These are phyloP conservation scores for Penicillium lagena DNA, from an alignment of 495 filamentous ascomycete species.

Conservation along the genomic window DNA sequence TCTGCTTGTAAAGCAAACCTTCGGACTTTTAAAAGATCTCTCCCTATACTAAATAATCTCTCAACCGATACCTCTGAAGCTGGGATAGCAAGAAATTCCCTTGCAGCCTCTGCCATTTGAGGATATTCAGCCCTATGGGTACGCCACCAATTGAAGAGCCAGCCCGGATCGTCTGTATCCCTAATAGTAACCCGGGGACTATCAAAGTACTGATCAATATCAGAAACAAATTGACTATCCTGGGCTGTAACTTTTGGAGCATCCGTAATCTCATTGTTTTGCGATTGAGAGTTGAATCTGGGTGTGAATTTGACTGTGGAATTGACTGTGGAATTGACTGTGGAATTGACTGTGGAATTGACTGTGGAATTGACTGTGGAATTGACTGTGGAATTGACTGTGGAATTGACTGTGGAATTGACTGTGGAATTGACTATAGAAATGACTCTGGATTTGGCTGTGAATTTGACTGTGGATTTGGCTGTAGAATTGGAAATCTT, in stretches of 20 bases:
- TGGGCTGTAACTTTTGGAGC: background rate
- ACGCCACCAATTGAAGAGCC: slow-evolving; percentile 8
- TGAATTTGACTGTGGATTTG: too few relatives aligned
- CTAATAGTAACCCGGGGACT: background rate
- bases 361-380: too few relatives aligned
- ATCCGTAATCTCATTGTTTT: background rate
- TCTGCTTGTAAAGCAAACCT: slow-evolving; percentile 7
- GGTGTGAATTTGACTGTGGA: background rate
- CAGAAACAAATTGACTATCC: background rate
- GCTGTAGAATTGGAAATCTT: background rate
- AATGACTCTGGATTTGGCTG: too few relatives aligned
- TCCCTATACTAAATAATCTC: too few relatives aligned
- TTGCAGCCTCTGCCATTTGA: slow-evolving; percentile 6
- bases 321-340: background rate
- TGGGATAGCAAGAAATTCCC: slow-evolving; percentile 5
- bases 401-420: too few relatives aligned
- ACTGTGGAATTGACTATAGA: too few relatives aligned
- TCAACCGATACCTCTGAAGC: slow-evolving; percentile 1
- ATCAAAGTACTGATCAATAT: slow-evolving; percentile 6
- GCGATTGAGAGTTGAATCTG: too few relatives aligned
- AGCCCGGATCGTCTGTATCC: background rate
- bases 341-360: too few relatives aligned
- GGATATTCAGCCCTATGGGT: slow-evolving; percentile 1
- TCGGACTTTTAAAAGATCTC: slow-evolving; percentile 4
- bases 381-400: too few relatives aligned